Conservation (phyloP, 768 basidiomycete species). For the Russula abietina region DNA sequence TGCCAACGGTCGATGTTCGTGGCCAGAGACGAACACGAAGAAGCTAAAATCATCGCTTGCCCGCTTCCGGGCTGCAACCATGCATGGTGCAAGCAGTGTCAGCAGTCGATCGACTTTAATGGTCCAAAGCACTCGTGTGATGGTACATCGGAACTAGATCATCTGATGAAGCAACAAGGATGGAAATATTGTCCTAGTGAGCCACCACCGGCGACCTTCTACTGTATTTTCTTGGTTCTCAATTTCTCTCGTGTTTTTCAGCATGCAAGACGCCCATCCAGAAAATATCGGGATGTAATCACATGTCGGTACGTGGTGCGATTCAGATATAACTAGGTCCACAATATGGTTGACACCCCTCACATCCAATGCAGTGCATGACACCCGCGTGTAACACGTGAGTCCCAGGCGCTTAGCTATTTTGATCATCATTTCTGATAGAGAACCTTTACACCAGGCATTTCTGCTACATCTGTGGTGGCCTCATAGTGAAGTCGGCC, state of each 20-base stretch:
- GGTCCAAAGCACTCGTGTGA: conserved; percentile 31
- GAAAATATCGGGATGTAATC: conserved; percentile 50
- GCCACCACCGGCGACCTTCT: not conserved
- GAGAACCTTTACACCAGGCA: conserved; percentile 30
- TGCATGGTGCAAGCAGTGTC: conserved; percentile 34
- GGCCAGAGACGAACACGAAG: conserved; percentile 29
- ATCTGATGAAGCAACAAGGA: conserved; percentile 29
- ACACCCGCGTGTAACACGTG: conserved; percentile 50
- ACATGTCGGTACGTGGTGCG: conserved; percentile 46
- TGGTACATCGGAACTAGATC: conserved; percentile 31
- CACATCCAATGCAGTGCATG: conserved; percentile 38
- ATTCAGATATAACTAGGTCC: not conserved
- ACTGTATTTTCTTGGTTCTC: not conserved
- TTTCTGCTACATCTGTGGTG: conserved; percentile 50
- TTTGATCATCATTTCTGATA: not conserved
- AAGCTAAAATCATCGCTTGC: conserved; percentile 27
- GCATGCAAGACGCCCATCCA: conserved; percentile 46
- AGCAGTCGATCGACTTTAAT: conserved; percentile 25
- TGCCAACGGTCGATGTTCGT: conserved; percentile 28
- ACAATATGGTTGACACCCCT: not conserved
- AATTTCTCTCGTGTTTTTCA: conserved; percentile 21
- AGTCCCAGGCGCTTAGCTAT: not conserved
- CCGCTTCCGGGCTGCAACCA: conserved; percentile 30
- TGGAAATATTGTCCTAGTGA: conserved; percentile 35
- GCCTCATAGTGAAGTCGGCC: conserved; percentile 40